Percentiles rank a stretch among this genome's conserved stretches.
Conservation (phyloP, 495 filamentous ascomycete genomes). For the Entonaema liquescens region DNA sequence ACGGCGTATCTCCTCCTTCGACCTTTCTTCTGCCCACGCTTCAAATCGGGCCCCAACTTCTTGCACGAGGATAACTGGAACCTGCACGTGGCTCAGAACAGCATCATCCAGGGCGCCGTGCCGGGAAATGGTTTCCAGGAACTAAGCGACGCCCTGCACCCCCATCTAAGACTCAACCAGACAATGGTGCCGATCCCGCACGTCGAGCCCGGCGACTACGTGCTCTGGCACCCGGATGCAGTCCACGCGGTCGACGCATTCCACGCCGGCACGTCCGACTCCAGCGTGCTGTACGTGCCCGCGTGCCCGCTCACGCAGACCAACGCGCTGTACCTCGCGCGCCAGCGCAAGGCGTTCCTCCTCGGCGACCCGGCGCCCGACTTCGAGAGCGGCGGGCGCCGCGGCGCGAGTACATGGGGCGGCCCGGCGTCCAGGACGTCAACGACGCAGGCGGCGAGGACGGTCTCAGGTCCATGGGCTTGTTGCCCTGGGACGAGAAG, state of each 20-base stretch:
- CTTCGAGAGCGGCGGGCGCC: slow-evolving; percentile 58
- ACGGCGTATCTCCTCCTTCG: slow-evolving; percentile 87
- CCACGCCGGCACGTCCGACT: slow-evolving; percentile 54
- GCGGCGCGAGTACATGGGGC: slow-evolving; percentile 57
- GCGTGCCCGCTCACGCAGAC: slow-evolving; percentile 81
- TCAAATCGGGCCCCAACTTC: slow-evolving; percentile 36
- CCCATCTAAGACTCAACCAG: slow-evolving; percentile 72
- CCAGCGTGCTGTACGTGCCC: slow-evolving; percentile 76
- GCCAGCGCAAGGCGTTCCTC: slow-evolving; percentile 74
- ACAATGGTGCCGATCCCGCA: slow-evolving; percentile 79
- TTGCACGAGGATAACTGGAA: slow-evolving; percentile 46
- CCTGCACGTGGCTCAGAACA: slow-evolving; percentile 53
- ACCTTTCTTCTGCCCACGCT: slow-evolving; percentile 76
- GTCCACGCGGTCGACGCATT: slow-evolving; percentile 43
- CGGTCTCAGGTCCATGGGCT: slow-evolving; percentile 58
- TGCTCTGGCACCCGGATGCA: slow-evolving; percentile 85
- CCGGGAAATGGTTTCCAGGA: slow-evolving; percentile 76
- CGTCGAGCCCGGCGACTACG: slow-evolving; percentile 84
- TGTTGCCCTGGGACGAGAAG: slow-evolving; percentile 52
- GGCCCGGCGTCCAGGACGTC: slow-evolving; percentile 61
- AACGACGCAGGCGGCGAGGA: slow-evolving; percentile 55
- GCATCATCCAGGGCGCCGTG: slow-evolving; percentile 77
- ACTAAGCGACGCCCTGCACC: slow-evolving; percentile 72
- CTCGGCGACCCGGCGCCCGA: slow-evolving; percentile 71
- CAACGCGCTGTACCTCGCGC: slow-evolving; percentile 75